These are phyloP conservation scores for Ambrosiella cleistominuta DNA, from an alignment of 2,329 filamentous ascomycete species.

Conservation along the genomic window DNA sequence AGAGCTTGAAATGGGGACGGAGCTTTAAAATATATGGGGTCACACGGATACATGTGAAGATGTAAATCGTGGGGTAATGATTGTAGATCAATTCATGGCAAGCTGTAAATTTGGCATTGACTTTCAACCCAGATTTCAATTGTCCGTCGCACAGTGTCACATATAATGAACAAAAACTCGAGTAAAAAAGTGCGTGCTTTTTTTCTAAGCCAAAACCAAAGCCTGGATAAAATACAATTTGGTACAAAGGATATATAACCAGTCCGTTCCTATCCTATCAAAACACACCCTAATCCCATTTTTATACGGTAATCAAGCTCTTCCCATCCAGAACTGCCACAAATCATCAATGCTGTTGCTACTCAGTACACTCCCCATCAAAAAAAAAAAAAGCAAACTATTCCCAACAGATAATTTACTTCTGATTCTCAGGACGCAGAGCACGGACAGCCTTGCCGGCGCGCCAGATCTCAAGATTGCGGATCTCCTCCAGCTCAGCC, in stretches of 20 bases:
- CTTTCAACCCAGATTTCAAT: neutral
- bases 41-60: no score
- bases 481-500: slow-evolving; percentile 97
- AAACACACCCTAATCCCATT: slow-evolving; percentile 6
- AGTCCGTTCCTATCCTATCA: slow-evolving; percentile 10
- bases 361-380: slow-evolving; percentile 1
- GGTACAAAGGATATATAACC: slow-evolving; percentile 10
- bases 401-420: slow-evolving; percentile 29
- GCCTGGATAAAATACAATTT: slow-evolving; percentile 12
- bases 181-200: slow-evolving; percentile 5
- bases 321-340: neutral
- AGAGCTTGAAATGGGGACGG: no score
- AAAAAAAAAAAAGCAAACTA: neutral
- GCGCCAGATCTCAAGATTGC: slow-evolving; percentile 95
- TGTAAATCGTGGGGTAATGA: no score
- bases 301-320: neutral
- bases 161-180: neutral
- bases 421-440: slow-evolving; percentile 75
- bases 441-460: slow-evolving; percentile 91
- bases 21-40: no score
- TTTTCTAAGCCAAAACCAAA: slow-evolving; percentile 11
- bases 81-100: no score
- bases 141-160: neutral
- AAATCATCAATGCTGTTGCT: slow-evolving; percentile 11
- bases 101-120: neutral